A percentile compares a stretch with the other conserved stretches of the same genome.
These are phyloP conservation scores for Cyclostephanos invisitatus DNA, from an alignment of 108 stramenopile genomes.

Conservation along the genomic window DNA sequence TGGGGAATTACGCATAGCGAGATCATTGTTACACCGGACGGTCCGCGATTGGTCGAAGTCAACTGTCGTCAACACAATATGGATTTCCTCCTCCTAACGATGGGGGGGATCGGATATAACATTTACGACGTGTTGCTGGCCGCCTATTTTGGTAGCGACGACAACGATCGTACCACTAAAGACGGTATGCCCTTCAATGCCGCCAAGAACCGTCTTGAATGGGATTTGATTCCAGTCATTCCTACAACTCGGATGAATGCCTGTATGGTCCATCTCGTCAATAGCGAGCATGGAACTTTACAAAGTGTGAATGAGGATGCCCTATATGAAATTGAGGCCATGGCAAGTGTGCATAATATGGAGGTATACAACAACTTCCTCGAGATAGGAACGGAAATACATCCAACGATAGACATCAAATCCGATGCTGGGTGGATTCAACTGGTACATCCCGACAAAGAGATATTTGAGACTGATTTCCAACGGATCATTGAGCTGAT, in stretches of 20 bases:
- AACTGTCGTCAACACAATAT: slow-evolving; percentile 88
- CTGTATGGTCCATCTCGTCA: slow-evolving; percentile 68
- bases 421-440: slow-evolving; percentile 72
- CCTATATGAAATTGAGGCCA: slow-evolving; percentile 51
- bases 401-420: slow-evolving; percentile 53
- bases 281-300: slow-evolving; percentile 39
- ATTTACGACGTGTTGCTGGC: slow-evolving; percentile 45
- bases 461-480: slow-evolving; percentile 54
- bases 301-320: slow-evolving; percentile 36
- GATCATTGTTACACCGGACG: slow-evolving; percentile 77
- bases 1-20: slow-evolving; percentile 56
- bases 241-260: slow-evolving; percentile 49
- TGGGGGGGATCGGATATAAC: slow-evolving; percentile 54
- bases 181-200: neutral
- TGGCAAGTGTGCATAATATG: slow-evolving; percentile 59
- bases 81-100: slow-evolving; percentile 85
- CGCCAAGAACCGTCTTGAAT: slow-evolving; percentile 23
- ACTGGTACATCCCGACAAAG: slow-evolving; percentile 51
- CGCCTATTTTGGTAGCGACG: neutral
- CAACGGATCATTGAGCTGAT: slow-evolving; percentile 65
- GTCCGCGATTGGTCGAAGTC: slow-evolving; percentile 90
- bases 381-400: slow-evolving; percentile 33
- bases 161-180: neutral
- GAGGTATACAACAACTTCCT: slow-evolving; percentile 60
- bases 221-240: slow-evolving; percentile 50